These are phyloP conservation scores for Xylariaceae sp. DNA, from an alignment of 2,329 filamentous ascomycete genomes.

Conservation along the genomic window DNA sequence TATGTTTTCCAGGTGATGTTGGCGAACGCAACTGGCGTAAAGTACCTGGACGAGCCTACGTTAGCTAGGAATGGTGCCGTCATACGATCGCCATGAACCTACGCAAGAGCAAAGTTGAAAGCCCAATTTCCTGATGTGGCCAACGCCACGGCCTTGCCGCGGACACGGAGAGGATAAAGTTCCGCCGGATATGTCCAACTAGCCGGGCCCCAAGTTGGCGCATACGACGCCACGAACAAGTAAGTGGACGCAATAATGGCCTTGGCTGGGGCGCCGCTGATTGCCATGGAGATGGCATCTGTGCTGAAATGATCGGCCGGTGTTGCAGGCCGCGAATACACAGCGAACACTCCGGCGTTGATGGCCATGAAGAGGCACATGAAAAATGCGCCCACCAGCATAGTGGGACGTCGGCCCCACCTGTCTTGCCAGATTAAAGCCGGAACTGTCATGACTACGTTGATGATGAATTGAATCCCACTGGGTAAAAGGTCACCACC, in stretches of 20 bases:
- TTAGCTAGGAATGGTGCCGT: slow-evolving; percentile 2
- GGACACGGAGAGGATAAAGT: slow-evolving; percentile 41
- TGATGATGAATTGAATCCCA: slow-evolving; percentile 71
- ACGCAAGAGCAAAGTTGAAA: slow-evolving; percentile 45
- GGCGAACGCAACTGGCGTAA: slow-evolving; percentile 41
- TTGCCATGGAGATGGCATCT: slow-evolving; percentile 41
- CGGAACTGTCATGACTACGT: slow-evolving; percentile 71
- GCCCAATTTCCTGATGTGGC: slow-evolving; percentile 47
- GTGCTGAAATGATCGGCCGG: slow-evolving; percentile 34
- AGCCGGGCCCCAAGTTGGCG: slow-evolving; percentile 40
- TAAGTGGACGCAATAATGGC: slow-evolving; percentile 62
- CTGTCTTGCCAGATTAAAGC: slow-evolving; percentile 69
- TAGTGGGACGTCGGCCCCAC: slow-evolving; percentile 65
- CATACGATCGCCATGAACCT: not conserved
- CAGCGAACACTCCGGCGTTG: slow-evolving; percentile 42
- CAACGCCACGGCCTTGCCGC: slow-evolving; percentile 50
- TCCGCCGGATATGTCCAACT: slow-evolving; percentile 45
- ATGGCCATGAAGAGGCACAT: slow-evolving; percentile 50
- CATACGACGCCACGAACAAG: slow-evolving; percentile 52
- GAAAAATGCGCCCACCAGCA: slow-evolving; percentile 59
- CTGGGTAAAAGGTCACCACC: slow-evolving; percentile 56
- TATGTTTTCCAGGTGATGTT: slow-evolving; percentile 48
- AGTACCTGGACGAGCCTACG: slow-evolving; percentile 29
- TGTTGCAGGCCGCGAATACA: slow-evolving; percentile 35
- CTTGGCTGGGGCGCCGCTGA: slow-evolving; percentile 45